Base-by-base conservation (phyloP, 306 rosid species). In the Castanea sativa region DNA sequence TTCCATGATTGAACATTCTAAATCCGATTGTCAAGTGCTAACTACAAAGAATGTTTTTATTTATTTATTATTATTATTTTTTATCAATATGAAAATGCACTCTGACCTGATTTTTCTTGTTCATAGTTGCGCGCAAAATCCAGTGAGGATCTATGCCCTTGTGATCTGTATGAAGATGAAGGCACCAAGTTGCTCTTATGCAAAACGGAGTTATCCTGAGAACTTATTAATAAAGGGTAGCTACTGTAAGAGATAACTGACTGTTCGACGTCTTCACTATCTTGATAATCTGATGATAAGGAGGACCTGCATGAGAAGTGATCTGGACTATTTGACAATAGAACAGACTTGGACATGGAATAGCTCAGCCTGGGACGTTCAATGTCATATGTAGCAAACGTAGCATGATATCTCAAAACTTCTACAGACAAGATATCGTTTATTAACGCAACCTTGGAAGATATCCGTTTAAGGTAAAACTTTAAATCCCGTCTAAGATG, bases 401-500 rank as follows among this genome's bases (percentile, higher is more conserved):
- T 52, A 79, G 73, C 49, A 27, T 86, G 78, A 73, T 74, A 64
- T 84, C 86, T 90, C 85, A 73, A 52, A 9, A 84, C 57, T 3
- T 89, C 87, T 79, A 90, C 77, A 27, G 84, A 74, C 53, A 91
- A 81, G 74, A 73, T 83, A 76, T 90, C 91, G 63, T 88, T 85
- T 60, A 93, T 83, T 73, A 87, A 32, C 69, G 91, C 93, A 59
- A 93, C 80, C 87, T 91, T 91, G 81, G 88, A 87, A 10, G 98
- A 87, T 82, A 91, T 81, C 81, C 85, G 90, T 85, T 80, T 86
- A 64, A 80, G 81, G 73, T 89, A 88, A 84, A 57, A 83, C 73
- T 86, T 84, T 84, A 85, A 41, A 70, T 93, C 94, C 53, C 90
- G 86, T 74, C 86, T 71, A 69, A 91, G 86, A 78, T 88, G 85